Evolutionary conservation across 2,329 filamentous ascomycete genomes (phyloP), one percentile per base, ranked within the genome.

Genomic region (Diaporthe destruens): DNA sequence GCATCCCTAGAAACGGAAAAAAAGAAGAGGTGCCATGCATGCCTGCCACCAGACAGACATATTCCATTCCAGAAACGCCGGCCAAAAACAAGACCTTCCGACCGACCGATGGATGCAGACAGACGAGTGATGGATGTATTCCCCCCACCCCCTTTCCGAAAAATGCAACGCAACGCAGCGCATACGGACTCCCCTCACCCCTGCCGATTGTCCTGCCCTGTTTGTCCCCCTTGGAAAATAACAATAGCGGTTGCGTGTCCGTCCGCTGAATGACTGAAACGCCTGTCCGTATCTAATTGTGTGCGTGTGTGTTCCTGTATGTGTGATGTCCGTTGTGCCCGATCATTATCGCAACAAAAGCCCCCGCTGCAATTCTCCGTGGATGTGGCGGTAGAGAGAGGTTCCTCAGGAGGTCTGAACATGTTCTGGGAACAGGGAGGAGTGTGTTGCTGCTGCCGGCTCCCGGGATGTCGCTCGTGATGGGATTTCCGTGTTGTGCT

Each of bases 61-160:
- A 23, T n/a, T n/a, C 44, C 44, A 36, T 47, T 32, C 54, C 53
- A 68, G 34, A 2, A 70, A 70, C 67, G 67, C 67, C 67, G 53
- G 44, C 44, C 12, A 61, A 55, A 69, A 42, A 20, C 8, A 39
- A 39, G 12, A 4, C 44, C 44, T 20, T 29, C 36, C 56, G 6
- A 56, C 47, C 44, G 42, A 51, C 32, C 55, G 16, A 59, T 42
- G 44, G 12, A 42, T 42, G 39, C 39, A 42, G 39, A 42, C 34
- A 51, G 54, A 51, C 42, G n/a, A 36, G 6, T 36, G 29, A 49
- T 36, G 9, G 23, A 39, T 36, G 11, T 23, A 11, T n/a, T 20
- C 18, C 36, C 29, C 29, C 23, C 18, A 14, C 16, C n/a, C 56
- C n/a, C 14, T 16, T 9, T 25, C 39, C 56, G 29, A 61, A 61